phyloP scores from a whole-genome alignment of 768 basidiomycete species.

The Mycena epipterygia region DNA sequence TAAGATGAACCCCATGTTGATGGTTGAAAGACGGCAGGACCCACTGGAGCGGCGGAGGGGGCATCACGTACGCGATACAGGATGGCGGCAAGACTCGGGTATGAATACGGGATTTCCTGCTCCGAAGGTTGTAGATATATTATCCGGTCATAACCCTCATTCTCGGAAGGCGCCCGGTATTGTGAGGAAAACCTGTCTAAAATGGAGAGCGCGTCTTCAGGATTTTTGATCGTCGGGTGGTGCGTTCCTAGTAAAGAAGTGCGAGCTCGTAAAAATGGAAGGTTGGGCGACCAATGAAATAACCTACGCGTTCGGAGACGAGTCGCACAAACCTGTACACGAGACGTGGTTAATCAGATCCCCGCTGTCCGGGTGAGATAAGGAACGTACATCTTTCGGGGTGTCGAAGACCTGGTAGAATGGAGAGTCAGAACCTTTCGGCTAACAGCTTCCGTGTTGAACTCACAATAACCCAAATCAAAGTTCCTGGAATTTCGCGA shows the following conservation, averaged over 20 bases:
- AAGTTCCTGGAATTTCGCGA: constrained; percentile 70
- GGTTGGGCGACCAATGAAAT: constrained; percentile 5
- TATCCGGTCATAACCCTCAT: constrained; percentile 79
- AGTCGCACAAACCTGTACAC: constrained; percentile 70
- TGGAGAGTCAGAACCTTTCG: constrained; percentile 22
- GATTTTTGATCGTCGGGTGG: constrained; percentile 82
- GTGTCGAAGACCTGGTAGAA: constrained; percentile 69
- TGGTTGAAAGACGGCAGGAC: constrained; percentile 36
- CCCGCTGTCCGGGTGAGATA: constrained; percentile 2
- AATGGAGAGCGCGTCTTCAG: constrained; percentile 70
- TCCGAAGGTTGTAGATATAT: constrained; percentile 59
- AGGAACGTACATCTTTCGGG: constrained; percentile 73
- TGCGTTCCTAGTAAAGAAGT: constrained; percentile 62
- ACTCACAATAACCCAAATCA: constrained; percentile 73
- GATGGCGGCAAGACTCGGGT: constrained; percentile 64
- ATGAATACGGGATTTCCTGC: constrained; percentile 62
- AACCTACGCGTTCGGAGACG: constrained; percentile 72
- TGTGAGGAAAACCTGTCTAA: constrained; percentile 75
- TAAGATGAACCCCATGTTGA: constrained; percentile 35
- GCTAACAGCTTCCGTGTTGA: not conserved
- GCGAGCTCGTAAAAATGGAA: constrained; percentile 17
- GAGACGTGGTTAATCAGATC: constrained; percentile 29
- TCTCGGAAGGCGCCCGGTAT: constrained; percentile 65
- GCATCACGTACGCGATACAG: constrained; percentile 66
- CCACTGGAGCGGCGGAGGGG: constrained; percentile 45